These are phyloP conservation scores for Metschnikowia colocasiae DNA, from an alignment of 805 yeast species.

Conservation along the genomic window DNA sequence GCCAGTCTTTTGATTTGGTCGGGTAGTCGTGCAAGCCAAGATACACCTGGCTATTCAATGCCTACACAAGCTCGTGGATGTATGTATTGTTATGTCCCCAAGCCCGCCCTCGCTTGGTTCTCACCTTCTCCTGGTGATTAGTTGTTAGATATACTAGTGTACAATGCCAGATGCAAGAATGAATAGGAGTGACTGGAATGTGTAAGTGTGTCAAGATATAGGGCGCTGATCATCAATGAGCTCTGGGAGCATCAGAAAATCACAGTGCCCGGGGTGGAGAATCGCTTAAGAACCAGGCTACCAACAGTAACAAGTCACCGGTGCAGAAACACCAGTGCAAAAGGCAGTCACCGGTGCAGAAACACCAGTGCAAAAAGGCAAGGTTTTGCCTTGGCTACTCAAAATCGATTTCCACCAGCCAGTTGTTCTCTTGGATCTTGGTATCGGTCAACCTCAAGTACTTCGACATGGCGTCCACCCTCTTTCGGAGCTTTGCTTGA, in stretches of 20 bases:
- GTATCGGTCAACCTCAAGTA: neutral
- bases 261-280: neutral
- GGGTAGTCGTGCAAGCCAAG: too few relatives aligned
- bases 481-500: neutral
- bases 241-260: neutral
- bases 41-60: too few relatives aligned
- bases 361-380: neutral
- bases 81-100: neutral
- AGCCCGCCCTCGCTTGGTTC: conserved; percentile 3
- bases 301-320: conserved; percentile 2
- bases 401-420: neutral
- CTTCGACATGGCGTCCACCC: conserved; percentile 1
- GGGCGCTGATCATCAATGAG: too few relatives aligned
- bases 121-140: neutral
- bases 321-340: too few relatives aligned
- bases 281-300: conserved; percentile 1
- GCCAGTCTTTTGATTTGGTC: too few relatives aligned
- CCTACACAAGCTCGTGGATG: neutral
- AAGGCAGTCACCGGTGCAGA: too few relatives aligned
- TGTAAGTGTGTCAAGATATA: too few relatives aligned
- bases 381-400: neutral
- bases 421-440: neutral
- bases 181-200: neutral
- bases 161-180: neutral
- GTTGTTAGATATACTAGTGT: neutral